A percentile compares a stretch with the other conserved stretches of the same genome.
phyloP scores from a whole-genome alignment of 148 eudicot genomes.

The Chenopodium album region DNA sequence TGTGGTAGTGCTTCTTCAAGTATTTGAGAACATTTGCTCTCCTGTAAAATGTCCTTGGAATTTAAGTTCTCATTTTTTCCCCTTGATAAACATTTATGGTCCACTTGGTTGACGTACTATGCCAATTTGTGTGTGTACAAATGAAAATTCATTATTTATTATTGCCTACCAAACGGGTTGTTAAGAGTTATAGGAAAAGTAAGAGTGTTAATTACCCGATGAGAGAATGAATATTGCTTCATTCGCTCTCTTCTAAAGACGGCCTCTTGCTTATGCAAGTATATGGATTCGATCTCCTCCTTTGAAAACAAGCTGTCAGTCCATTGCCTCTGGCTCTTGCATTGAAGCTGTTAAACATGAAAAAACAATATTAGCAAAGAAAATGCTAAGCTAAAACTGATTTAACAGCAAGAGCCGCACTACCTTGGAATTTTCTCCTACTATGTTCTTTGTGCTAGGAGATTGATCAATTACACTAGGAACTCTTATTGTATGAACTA shows the following conservation, averaged over 20 bases:
- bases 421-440: conserved; percentile 39
- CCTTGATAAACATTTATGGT: not conserved
- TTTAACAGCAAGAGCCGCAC: not conserved
- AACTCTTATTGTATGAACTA: conserved; percentile 16
- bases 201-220: conserved; percentile 46
- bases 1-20: conserved; percentile 38
- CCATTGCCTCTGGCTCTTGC: conserved; percentile 53
- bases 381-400: not conserved
- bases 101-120: not conserved
- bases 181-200: not conserved
- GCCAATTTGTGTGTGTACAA: no score
- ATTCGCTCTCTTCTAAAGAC: conserved; percentile 56
- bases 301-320: conserved; percentile 44
- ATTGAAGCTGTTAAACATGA: conserved; percentile 36
- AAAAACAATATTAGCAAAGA: not conserved
- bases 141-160: not conserved
- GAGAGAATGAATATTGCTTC: conserved; percentile 76
- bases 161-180: not conserved
- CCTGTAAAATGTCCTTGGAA: conserved; percentile 39
- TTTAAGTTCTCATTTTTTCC: not conserved
- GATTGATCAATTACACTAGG: conserved; percentile 20
- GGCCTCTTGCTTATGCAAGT: conserved; percentile 57
- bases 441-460: conserved; percentile 32
- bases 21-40: conserved; percentile 45
- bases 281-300: conserved; percentile 51